Base-by-base conservation (phyloP, 345 rosid species). In the Laguncularia racemosa region DNA sequence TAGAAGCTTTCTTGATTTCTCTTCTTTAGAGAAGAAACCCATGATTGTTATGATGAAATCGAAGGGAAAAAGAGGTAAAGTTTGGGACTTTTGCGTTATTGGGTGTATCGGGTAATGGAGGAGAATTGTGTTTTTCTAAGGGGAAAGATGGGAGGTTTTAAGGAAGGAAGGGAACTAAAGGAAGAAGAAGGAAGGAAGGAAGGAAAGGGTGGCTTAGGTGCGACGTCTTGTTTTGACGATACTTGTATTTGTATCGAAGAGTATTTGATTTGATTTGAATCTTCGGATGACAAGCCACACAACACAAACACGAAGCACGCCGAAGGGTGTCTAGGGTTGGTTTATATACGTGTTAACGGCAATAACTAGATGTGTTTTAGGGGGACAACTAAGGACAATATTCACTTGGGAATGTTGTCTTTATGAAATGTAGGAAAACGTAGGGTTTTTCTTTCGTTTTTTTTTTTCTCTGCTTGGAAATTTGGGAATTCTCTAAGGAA, bases 21-120 rank as follows among this genome's bases (percentile, higher is more conserved):
- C 91, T 58, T 92, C 98, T 65, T 89, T 89, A 4, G 75, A 57
- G 46, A 67, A 69, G 44, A 70, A 79, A 20, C 90, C 96, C 98
- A 89, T 89, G 59, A 58, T 51, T 45, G 16, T 49, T 46, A 46
- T 43, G 20, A 19, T 26, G 58, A 13, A 2, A 13, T 55, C n/a
- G 19, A 21, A 20, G 14, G 3, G 20, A 0, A 43, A 33, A 19
- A 15, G n/a, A 4, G 13, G 20, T 11, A n/a, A 2, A 20, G 40
- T 44, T 33, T 19, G 17, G 49, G 33, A 44, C 14, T 33, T n/a
- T 23, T 43, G 0, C 48, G 40, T 19, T 33, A 16, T 40, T 19
- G 46, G 46, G 58, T 44, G 61, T 26, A 46, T 51, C 11, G 48
- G 20, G 49, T 57, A 40, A 16, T 14, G 61, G 51, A 46, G 48